Evolutionary conservation across 345 rosid genomes (phyloP).

Genomic region (Lumnitzera littorea): DNA sequence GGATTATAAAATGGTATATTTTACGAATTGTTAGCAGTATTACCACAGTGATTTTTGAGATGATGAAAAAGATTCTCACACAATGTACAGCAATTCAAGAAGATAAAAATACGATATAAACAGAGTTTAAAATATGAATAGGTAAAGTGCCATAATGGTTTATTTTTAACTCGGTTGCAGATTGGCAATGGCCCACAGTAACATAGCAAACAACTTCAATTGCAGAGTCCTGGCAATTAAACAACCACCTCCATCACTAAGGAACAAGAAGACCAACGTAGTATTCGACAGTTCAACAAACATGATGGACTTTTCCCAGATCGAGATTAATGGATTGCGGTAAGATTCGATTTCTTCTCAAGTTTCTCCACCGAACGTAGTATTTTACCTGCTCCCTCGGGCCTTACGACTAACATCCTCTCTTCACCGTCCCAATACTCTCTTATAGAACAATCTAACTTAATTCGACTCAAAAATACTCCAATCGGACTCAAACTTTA

Average conservation of each 20-base stretch:
- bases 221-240: slow-evolving; percentile 40
- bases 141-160: not conserved
- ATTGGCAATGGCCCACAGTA: slow-evolving; percentile 25
- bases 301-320: slow-evolving; percentile 33
- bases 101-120: not conserved
- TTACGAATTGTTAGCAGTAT: too few relatives aligned
- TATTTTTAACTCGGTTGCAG: slow-evolving; percentile 5
- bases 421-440: not conserved
- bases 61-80: too few relatives aligned
- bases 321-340: slow-evolving; percentile 23
- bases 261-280: slow-evolving; percentile 7
- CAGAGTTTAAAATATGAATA: not conserved
- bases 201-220: slow-evolving; percentile 22
- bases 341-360: slow-evolving; percentile 10
- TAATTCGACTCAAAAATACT: too few relatives aligned
- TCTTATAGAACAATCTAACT: too few relatives aligned
- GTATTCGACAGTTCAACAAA: slow-evolving; percentile 12
- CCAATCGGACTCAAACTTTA: too few relatives aligned
- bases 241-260: slow-evolving; percentile 17
- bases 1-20: too few relatives aligned
- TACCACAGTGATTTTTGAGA: too few relatives aligned
- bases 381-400: not conserved
- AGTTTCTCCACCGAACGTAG: not conserved
- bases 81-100: too few relatives aligned
- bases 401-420: not conserved